These are phyloP conservation scores for Coelastrella sp. DNA, from an alignment of 139 green algal genomes.

Conservation along the genomic window DNA sequence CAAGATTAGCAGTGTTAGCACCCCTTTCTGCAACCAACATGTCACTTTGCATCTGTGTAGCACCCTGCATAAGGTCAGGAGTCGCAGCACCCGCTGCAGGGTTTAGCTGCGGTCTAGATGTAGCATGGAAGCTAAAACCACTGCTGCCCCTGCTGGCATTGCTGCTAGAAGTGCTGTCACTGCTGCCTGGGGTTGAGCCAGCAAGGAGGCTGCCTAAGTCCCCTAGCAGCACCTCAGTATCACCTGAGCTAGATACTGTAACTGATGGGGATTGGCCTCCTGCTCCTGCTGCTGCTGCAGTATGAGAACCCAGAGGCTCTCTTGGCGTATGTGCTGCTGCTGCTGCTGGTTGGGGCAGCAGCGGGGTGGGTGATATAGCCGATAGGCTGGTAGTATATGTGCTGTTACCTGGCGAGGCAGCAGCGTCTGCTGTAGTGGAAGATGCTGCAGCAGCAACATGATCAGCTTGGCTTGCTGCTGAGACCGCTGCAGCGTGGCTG, in stretches of 20 bases:
- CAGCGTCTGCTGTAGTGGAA: background rate
- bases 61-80: background rate
- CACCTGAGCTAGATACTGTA: background rate
- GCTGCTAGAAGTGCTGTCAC: background rate
- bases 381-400: background rate
- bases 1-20: too few species aligned
- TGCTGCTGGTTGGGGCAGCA: constrained; percentile 6
- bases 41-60: background rate
- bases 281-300: background rate
- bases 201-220: background rate
- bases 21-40: too few species aligned
- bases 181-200: background rate
- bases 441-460: too few species aligned
- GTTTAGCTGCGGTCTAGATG: background rate
- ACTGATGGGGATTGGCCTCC: background rate
- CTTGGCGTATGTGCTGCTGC: background rate
- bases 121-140: background rate
- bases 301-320: background rate
- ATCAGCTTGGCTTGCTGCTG: too few species aligned
- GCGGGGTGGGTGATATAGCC: background rate
- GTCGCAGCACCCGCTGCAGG: constrained; percentile 20
- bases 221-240: constrained; percentile 1
- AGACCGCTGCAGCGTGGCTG: background rate
- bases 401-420: background rate
- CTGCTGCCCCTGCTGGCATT: constrained; percentile 8